Evolutionary conservation across 2,329 filamentous ascomycete species (phyloP), one percentile per base, ranked within the genome.

Genomic region (Hymenoscyphus fructigenus): DNA sequence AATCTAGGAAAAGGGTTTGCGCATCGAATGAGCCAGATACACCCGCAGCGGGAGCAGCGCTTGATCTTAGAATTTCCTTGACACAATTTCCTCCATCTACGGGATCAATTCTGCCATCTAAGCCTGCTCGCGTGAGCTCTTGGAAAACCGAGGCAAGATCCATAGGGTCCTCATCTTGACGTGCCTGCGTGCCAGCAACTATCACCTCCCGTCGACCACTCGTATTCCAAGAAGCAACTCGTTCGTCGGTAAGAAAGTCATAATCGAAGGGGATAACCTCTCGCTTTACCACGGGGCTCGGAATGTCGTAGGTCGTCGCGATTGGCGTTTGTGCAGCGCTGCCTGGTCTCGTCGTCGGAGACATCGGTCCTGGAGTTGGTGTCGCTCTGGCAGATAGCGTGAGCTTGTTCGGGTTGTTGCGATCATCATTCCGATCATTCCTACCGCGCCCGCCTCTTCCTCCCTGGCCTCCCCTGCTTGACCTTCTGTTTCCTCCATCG

Each of bases 1-100:
- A 91, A 77, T 97, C 93, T 68, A 96, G 85, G 73, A 98, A 95
- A 20, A 93, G 80, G 3, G 87, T 87, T 62, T 87, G 84, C 3
- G 87, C 80, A 72, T 91, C 87, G 69, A 91, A 85, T 34, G 77
- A 77, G 72, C 80, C 75, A 23, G 83, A 81, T 65, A 82, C 79
- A 69, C 82, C 79, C 62, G 82, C 80, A 61, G 83, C 81, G 36
- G 72, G 66, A 1, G 81, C 78, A 64, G 79, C 77, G 66, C 85
- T 81, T 63, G 84, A 80, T 20, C 84, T 85, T 36, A 96, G 79
- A 29, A 97, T 90, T 66, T 93, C 87, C 73, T 88, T 90, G 65
- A 97, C 84, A 63, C 88, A 85, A 23, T 78, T 80, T 29, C 93
- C 94, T 58, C 91, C 88, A 71, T 93, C 90, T 5, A 78, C 75